phyloP scores from a whole-genome alignment of 352 stramenopile species.

The Globisporangium orthogonon region DNA sequence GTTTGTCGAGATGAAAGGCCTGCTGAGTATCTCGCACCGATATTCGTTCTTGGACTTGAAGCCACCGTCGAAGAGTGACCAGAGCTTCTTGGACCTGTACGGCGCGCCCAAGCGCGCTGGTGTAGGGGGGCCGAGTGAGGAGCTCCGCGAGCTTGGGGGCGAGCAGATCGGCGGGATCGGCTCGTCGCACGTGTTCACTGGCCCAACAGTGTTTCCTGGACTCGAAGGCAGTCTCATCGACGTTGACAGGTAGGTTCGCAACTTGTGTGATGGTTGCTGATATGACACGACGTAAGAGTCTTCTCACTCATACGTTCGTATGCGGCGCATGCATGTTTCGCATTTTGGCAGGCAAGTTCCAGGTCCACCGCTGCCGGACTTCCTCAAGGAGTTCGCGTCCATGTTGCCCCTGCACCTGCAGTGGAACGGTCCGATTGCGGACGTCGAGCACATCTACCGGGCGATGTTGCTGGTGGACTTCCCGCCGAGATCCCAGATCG shows the following conservation, averaged over 20 bases:
- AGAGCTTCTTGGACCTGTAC: conserved; percentile 82
- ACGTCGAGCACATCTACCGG: conserved; percentile 83
- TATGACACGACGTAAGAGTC: background rate
- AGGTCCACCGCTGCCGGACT: conserved; percentile 74
- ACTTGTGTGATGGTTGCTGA: background rate
- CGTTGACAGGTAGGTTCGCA: conserved; percentile 31
- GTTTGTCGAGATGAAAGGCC: conserved; percentile 76
- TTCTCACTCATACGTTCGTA: background rate
- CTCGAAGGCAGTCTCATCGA: conserved; percentile 28
- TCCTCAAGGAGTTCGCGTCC: conserved; percentile 76
- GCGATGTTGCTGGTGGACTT: conserved; percentile 83
- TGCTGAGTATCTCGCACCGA: conserved; percentile 70
- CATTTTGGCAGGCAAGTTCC: conserved; percentile 43
- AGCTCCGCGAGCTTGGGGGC: conserved; percentile 11
- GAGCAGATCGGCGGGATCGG: conserved; percentile 11
- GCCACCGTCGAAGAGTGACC: conserved; percentile 47
- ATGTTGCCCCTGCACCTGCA: conserved; percentile 75
- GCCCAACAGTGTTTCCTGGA: conserved; percentile 14
- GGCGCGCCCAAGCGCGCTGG: conserved; percentile 26
- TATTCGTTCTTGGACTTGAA: conserved; percentile 79
- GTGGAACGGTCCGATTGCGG: conserved; percentile 85
- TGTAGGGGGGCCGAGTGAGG: conserved; percentile 15
- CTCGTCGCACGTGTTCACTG: conserved; percentile 6
- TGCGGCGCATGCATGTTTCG: background rate
- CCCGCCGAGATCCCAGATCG: conserved; percentile 58